These are phyloP conservation scores for Calonectria crousiana DNA, from an alignment of 2,329 filamentous ascomycete species.

Conservation along the genomic window DNA sequence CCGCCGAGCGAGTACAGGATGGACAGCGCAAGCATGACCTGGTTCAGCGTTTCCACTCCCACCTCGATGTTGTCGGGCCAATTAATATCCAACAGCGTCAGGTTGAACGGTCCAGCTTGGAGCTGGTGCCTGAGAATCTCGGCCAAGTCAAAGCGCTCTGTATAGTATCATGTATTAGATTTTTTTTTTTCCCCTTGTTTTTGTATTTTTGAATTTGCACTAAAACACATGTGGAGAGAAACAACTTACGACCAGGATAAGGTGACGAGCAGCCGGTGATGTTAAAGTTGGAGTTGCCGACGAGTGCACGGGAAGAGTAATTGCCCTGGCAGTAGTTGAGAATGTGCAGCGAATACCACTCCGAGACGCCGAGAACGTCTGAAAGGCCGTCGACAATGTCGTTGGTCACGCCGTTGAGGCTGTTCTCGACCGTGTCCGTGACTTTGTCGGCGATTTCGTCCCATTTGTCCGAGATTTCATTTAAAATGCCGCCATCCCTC, in stretches of 20 bases:
- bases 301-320: neutral
- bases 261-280: neutral
- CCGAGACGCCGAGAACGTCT: neutral
- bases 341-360: slow-evolving; percentile 7
- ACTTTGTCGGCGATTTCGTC: slow-evolving; percentile 6
- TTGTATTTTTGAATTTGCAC: neutral
- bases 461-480: neutral
- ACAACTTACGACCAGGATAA: slow-evolving; percentile 5
- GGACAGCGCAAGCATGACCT: neutral
- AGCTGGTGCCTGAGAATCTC: neutral
- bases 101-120: neutral
- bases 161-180: neutral
- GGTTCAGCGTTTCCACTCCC: slow-evolving; percentile 11
- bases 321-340: slow-evolving; percentile 7
- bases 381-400: neutral
- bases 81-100: slow-evolving; percentile 2
- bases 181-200: neutral
- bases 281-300: slow-evolving; percentile 1
- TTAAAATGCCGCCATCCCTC: neutral
- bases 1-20: slow-evolving; percentile 1
- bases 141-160: slow-evolving; percentile 10
- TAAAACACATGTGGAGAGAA: neutral
- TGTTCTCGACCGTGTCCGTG: neutral
- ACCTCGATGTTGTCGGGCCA: slow-evolving; percentile 5
- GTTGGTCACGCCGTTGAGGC: neutral